Evolutionary conservation across 352 stramenopile species (phyloP), one percentile per base, ranked within the genome.

Genomic region (Phytophthora ramorum): DNA sequence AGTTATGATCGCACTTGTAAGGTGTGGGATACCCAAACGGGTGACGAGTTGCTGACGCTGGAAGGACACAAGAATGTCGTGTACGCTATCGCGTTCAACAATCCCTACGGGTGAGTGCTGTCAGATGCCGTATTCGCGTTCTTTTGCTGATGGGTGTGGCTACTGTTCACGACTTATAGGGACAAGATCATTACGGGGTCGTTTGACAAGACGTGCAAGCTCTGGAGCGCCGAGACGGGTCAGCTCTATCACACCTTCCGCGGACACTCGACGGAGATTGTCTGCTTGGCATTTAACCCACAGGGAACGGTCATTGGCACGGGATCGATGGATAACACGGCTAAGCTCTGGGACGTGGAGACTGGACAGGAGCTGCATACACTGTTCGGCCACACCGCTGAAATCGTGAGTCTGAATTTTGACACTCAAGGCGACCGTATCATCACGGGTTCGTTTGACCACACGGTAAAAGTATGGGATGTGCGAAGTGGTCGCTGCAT

Each of bases 31-130:
- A 98, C 95, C 2, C 83, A 96, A 48, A 98, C 92, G 5, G 96
- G 93, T 26, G 91, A 98, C 54, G 95, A 98, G 75, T 72, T 98
- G 19, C 75, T 98, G 48, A 98, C 92, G 2, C 71, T 98, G 13
- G 94, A 98, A 72, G 95, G 93, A 8, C 96, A 98, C 75, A 97
- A 97, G 69, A 98, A 98, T 72, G 96, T 98, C 1, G 96, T 98
- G 10, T 98, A 98, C 53, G 93, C 93, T 14, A 98, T 99, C 57
- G 95, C 96, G 6, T 99, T 99, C 76, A 99, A 99, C 66, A 98
- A 98, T 62, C 96, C 96, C 16, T 99, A 98, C 66, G 95, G 96
- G 74, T 95, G 32, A n/a, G 48, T 66, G 14, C 1, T 40, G 37
- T 20, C 17, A 20, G 20, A 40, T 28, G 50, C 20, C 12, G 12